Conservation (phyloP, 1,139 yeast species). For the Trichomonascaceae sp. region DNA sequence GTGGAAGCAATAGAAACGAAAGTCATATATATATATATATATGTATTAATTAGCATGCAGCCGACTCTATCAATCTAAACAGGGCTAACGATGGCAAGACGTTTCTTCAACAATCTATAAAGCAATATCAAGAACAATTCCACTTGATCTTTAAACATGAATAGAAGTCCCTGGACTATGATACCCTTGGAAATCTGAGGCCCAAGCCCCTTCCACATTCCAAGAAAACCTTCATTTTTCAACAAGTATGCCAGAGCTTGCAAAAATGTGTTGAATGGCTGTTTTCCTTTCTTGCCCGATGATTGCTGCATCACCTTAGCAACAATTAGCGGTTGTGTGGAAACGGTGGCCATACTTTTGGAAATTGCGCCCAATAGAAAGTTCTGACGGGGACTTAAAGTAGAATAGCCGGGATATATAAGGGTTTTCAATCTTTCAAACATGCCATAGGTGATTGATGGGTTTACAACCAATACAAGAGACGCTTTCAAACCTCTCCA, state of each 20-base stretch:
- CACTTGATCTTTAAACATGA: conserved; percentile 70
- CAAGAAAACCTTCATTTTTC: conserved; percentile 44
- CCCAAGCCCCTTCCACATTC: conserved; percentile 71
- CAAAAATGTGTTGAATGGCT: conserved; percentile 45
- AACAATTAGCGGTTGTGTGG: conserved; percentile 80
- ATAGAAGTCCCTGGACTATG: conserved; percentile 76
- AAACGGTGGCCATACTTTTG: conserved; percentile 71
- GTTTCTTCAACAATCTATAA: conserved; percentile 23
- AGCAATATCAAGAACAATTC: conserved; percentile 33
- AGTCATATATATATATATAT: neutral
- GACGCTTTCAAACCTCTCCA: conserved; percentile 87
- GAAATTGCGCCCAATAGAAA: conserved; percentile 73
- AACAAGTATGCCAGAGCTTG: conserved; percentile 47
- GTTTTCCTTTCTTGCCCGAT: conserved; percentile 26
- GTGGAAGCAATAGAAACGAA: conserved; percentile 6
- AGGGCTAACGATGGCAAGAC: conserved; percentile 2
- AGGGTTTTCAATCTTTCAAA: conserved; percentile 62
- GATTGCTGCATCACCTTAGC: conserved; percentile 79
- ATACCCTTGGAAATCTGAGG: conserved; percentile 83
- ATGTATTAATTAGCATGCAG: neutral
- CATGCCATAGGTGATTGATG: conserved; percentile 82
- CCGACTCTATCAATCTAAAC: neutral
- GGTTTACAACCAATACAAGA: conserved; percentile 71
- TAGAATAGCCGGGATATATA: conserved; percentile 42
- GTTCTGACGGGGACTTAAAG: conserved; percentile 60